phyloP scores from a whole-genome alignment of 495 filamentous ascomycete species.

The Coniosporium apollinis region DNA sequence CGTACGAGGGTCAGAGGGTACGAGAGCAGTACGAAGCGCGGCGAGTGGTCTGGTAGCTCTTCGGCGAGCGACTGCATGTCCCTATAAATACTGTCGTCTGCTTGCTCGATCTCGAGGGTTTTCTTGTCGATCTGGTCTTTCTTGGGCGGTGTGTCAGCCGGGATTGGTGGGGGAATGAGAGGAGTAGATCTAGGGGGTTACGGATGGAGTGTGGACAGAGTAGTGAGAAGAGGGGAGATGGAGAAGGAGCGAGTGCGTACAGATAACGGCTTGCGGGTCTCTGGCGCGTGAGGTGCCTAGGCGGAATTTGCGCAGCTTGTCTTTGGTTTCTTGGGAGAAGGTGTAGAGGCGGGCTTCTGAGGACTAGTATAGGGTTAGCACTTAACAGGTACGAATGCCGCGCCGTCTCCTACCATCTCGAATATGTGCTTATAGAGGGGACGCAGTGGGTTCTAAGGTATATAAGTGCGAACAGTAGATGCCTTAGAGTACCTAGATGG shows the following conservation, averaged over 20 bases:
- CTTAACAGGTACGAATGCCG: too few relatives aligned
- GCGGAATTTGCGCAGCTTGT: constrained; percentile 81
- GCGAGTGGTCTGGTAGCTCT: constrained; percentile 82
- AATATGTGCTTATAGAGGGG: too few relatives aligned
- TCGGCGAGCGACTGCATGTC: constrained; percentile 64
- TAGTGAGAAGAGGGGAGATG: background rate
- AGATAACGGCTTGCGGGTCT: constrained; percentile 79
- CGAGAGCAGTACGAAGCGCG: constrained; percentile 76
- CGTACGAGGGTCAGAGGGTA: constrained; percentile 72
- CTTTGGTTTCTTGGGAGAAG: constrained; percentile 75
- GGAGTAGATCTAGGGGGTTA: constrained; percentile 1
- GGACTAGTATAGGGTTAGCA: too few relatives aligned
- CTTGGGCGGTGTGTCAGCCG: constrained; percentile 18
- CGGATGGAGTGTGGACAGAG: constrained; percentile 8
- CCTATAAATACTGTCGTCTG: constrained; percentile 63
- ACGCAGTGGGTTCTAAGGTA: too few relatives aligned
- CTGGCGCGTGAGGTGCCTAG: constrained; percentile 77
- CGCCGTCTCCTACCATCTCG: too few relatives aligned
- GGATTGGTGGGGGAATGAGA: background rate
- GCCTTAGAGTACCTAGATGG: too few relatives aligned
- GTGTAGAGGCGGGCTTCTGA: constrained; percentile 86
- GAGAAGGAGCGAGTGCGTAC: constrained; percentile 34
- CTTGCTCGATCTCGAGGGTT: constrained; percentile 64
- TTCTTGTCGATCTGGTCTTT: constrained; percentile 74
- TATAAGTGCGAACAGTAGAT: too few relatives aligned